phyloP scores from a whole-genome alignment of 1,139 yeast genomes.

The Nakaseomyces delphensis region DNA sequence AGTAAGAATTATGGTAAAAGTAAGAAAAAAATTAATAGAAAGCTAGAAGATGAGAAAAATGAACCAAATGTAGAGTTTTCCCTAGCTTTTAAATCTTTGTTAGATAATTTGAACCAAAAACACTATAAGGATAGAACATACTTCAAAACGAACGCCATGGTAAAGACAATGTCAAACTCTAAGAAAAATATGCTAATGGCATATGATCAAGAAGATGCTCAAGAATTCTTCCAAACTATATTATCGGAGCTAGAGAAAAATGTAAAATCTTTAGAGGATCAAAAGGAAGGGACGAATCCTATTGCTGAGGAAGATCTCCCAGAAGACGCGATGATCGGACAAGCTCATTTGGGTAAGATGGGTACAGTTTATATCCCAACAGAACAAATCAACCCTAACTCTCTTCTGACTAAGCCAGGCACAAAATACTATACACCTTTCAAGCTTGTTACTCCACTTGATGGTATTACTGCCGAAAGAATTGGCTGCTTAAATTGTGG shows the following conservation, averaged over 20 bases:
- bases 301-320: conserved; percentile 29
- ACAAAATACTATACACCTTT: conserved; percentile 41
- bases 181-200: conserved; percentile 68
- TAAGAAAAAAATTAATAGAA: conserved; percentile 15
- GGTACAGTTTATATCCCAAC: conserved; percentile 68
- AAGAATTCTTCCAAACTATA: conserved; percentile 80
- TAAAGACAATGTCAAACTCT: conserved; percentile 68
- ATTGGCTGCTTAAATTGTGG: conserved; percentile 87
- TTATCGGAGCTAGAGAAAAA: conserved; percentile 68
- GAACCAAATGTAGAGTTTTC: conserved; percentile 39
- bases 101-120: conserved; percentile 47
- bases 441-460: conserved; percentile 73
- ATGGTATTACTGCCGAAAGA: conserved; percentile 77
- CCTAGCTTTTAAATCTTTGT: conserved; percentile 41
- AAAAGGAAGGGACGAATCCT: conserved; percentile 13
- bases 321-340: conserved; percentile 36
- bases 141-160: conserved; percentile 55
- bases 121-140: conserved; percentile 46
- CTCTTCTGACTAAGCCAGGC: conserved; percentile 27
- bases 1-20: conserved; percentile 18
- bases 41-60: conserved; percentile 11
- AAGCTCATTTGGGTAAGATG: conserved; percentile 43
- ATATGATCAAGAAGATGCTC: conserved; percentile 90
- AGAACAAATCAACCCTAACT: conserved; percentile 61
- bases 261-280: conserved; percentile 20